Conservation (phyloP, 2,329 filamentous ascomycete species). For the Alternaria gansuensis region DNA sequence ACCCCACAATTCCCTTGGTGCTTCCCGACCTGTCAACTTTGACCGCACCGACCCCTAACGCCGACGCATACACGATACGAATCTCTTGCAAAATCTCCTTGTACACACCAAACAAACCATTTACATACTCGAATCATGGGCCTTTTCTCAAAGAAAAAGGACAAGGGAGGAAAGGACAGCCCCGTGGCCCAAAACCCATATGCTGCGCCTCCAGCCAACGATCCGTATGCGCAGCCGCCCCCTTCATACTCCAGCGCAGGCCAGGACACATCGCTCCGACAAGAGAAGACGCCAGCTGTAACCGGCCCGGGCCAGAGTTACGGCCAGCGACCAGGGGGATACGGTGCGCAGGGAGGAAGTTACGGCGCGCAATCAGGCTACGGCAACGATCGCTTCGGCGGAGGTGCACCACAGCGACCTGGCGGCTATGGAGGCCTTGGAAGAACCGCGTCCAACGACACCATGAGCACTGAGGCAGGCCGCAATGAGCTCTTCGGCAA, state of each 20-base stretch:
- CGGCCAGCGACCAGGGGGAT: slow-evolving; percentile 45
- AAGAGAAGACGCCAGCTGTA: slow-evolving; percentile 57
- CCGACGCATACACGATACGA: slow-evolving; percentile 1
- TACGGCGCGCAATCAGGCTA: slow-evolving; percentile 51
- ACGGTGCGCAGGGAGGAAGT: slow-evolving; percentile 41
- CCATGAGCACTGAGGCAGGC: slow-evolving; percentile 60
- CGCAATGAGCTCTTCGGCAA: slow-evolving; percentile 72
- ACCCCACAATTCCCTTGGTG: slow-evolving; percentile 29
- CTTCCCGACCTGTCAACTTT: slow-evolving; percentile 12
- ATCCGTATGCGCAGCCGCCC: slow-evolving; percentile 62
- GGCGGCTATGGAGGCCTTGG: slow-evolving; percentile 54
- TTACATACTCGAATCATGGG: slow-evolving; percentile 48
- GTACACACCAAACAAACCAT: not conserved
- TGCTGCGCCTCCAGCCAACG: slow-evolving; percentile 56
- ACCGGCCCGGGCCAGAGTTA: slow-evolving; percentile 55
- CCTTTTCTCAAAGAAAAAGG: slow-evolving; percentile 64
- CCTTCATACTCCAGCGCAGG: slow-evolving; percentile 51
- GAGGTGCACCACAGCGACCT: slow-evolving; percentile 51
- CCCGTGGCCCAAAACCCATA: slow-evolving; percentile 59
- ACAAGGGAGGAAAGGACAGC: slow-evolving; percentile 61
- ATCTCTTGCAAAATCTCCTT: not conserved
- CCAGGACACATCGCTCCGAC: slow-evolving; percentile 46
- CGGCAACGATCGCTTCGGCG: slow-evolving; percentile 59
- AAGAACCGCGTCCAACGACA: slow-evolving; percentile 55
- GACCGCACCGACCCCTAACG: slow-evolving; percentile 4